Percentiles rank a stretch among this genome's conserved stretches.
Conservation (phyloP, 768 basidiomycete genomes). For the Ramaria rubella region DNA sequence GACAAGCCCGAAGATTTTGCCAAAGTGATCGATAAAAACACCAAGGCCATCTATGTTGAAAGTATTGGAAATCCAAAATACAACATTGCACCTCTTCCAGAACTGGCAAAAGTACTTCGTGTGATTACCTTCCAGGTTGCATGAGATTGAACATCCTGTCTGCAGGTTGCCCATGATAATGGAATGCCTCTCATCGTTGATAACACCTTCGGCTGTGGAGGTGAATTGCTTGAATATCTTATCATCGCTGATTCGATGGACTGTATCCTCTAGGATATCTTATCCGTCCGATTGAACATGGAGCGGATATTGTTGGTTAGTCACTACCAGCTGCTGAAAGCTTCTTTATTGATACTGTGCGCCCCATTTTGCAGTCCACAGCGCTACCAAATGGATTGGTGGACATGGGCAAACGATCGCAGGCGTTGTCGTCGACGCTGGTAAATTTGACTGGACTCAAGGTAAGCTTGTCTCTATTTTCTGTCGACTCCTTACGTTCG, state of each 20-base stretch:
- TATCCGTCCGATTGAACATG: slow-evolving; percentile 60
- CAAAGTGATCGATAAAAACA: slow-evolving; percentile 67
- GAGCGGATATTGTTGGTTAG: slow-evolving; percentile 71
- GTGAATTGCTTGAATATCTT: slow-evolving; percentile 18
- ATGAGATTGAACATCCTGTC: not conserved
- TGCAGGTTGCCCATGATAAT: slow-evolving; percentile 60
- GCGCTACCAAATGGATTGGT: slow-evolving; percentile 82
- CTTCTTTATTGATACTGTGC: not conserved
- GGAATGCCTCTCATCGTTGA: slow-evolving; percentile 76
- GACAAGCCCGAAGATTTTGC: slow-evolving; percentile 51
- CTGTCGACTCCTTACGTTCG: slow-evolving; percentile 22
- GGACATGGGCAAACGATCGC: slow-evolving; percentile 77
- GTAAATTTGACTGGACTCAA: slow-evolving; percentile 27
- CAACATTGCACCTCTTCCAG: slow-evolving; percentile 57
- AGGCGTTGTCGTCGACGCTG: slow-evolving; percentile 68
- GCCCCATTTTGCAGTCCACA: slow-evolving; percentile 42
- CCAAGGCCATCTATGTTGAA: slow-evolving; percentile 72
- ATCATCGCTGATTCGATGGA: not conserved
- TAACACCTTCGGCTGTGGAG: slow-evolving; percentile 73
- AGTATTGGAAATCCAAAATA: slow-evolving; percentile 78
- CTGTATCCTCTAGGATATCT: slow-evolving; percentile 40
- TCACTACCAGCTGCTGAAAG: not conserved
- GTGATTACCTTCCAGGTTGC: not conserved
- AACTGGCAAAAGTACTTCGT: slow-evolving; percentile 53
- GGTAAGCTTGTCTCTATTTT: not conserved